These are phyloP conservation scores for Mortierella sp. DNA, from an alignment of 371 early-diverging fungal genomes.

Conservation along the genomic window DNA sequence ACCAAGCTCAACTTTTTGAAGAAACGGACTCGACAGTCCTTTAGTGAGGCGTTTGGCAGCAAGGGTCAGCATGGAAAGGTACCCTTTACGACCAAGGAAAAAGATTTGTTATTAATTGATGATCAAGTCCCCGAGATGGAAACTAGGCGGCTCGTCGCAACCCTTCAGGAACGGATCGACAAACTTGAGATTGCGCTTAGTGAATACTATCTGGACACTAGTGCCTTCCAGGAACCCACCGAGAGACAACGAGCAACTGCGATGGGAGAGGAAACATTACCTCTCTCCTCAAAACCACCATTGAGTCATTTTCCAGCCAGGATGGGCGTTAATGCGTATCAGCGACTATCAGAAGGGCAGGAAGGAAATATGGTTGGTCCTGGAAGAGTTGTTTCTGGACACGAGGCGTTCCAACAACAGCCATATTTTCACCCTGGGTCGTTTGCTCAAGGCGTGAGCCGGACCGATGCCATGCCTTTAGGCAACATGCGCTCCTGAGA, in stretches of 20 bases:
- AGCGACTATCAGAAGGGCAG: too few relatives aligned
- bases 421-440: too few relatives aligned
- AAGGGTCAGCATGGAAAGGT: constrained; percentile 20
- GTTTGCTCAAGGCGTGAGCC: too few relatives aligned
- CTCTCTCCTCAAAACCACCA: neutral
- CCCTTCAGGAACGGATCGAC: neutral
- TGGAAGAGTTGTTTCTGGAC: too few relatives aligned
- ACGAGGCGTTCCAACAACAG: too few relatives aligned
- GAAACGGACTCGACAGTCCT: constrained; percentile 12
- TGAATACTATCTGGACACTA: constrained; percentile 1
- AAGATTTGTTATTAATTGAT: constrained; percentile 23
- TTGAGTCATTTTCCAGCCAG: neutral
- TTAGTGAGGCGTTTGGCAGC: constrained; percentile 24
- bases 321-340: too few relatives aligned
- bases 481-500: too few relatives aligned
- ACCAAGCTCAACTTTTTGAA: constrained; percentile 20
- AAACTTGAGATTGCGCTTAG: neutral
- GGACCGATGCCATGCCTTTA: too few relatives aligned
- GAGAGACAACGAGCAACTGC: too few relatives aligned
- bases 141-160: too few relatives aligned
- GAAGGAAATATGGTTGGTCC: too few relatives aligned
- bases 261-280: too few relatives aligned
- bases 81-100: constrained; percentile 29
- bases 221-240: neutral
- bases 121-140: neutral